Evolutionary conservation across 1,284 basidiomycete species (phyloP), one percentile per base, ranked within the genome.

Genomic region (Fomitopsis betulina): DNA sequence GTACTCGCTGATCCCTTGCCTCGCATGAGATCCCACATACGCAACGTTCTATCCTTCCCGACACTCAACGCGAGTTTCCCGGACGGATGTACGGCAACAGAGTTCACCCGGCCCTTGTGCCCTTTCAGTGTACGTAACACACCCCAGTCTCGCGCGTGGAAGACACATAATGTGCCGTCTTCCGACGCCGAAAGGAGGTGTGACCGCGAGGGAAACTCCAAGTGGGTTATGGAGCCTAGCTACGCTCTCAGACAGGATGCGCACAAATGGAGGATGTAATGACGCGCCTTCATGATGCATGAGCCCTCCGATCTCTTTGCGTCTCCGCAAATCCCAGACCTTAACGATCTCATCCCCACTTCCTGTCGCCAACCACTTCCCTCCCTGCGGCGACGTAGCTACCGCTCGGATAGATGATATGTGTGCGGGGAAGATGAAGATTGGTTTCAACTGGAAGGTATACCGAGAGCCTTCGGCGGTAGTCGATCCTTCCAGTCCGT

Each of bases 11-110:
- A 86, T 2, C 93, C 93, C 69, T 91, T 90, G 1, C 95, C 96
- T 50, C 95, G 81, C 92, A 98, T 97, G 49, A 99, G 77, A 77
- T 99, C 96, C 96, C 96, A 99, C 94, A 98, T 96, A 53, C 95
- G 84, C 59, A 98, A 71, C 8, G 92, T 94, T 61, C 85, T 80
- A 70, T 99, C 96, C 66, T 89, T 89, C 12, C 96, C 96, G 0
- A 98, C 94, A 62, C 87, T 93, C 32, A 99, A 74, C 0, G 91
- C 96, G 17, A 98, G 83, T 66, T 97, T 91, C 2, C 94, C 93
- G 0, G 92, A 91, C 0, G 95, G 95, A 70, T 99, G 96, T 0
- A 97, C 87, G 12, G 93, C 90, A 39, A 97, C 85, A 53, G 83
- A 84, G 73, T 98, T 98, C 62, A 99, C 87, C 27, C 90, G 84